phyloP scores from a whole-genome alignment of 1,284 basidiomycete species.

The Amylostereum chailletii region DNA sequence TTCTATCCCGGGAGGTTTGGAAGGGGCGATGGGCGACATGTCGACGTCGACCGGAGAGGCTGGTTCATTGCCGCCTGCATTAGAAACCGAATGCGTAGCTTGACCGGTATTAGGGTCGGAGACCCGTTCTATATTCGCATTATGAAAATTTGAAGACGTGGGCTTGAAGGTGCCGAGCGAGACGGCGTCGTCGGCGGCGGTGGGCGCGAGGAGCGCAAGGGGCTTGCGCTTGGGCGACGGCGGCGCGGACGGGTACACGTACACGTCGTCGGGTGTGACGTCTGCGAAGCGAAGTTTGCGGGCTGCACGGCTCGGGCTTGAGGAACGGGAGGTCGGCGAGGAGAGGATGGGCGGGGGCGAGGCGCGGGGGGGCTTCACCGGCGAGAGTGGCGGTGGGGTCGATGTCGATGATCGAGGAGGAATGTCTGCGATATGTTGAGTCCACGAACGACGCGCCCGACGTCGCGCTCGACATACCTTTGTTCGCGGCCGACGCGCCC shows the following conservation, averaged over 20 bases:
- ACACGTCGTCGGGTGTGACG: conserved; percentile 42
- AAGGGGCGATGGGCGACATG: neutral
- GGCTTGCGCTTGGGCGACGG: conserved; percentile 53
- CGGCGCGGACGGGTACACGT: conserved; percentile 74
- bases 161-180: conserved; percentile 45
- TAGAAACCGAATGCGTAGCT: no score
- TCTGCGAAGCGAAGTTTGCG: conserved; percentile 48
- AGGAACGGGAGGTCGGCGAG: conserved; percentile 28
- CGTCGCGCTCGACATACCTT: neutral
- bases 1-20: neutral
- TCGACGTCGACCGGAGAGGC: conserved; percentile 1
- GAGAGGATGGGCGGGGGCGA: conserved; percentile 19
- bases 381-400: neutral
- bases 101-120: neutral
- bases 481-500: neutral
- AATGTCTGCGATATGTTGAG: neutral
- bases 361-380: conserved; percentile 14
- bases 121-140: neutral
- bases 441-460: neutral
- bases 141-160: neutral
- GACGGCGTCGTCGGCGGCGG: conserved; percentile 29
- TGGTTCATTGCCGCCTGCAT: neutral
- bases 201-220: conserved; percentile 40
- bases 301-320: conserved; percentile 25
- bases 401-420: neutral